These are phyloP conservation scores for Fusarium metavorans DNA, from an alignment of 2,329 filamentous ascomycete species.

Conservation along the genomic window DNA sequence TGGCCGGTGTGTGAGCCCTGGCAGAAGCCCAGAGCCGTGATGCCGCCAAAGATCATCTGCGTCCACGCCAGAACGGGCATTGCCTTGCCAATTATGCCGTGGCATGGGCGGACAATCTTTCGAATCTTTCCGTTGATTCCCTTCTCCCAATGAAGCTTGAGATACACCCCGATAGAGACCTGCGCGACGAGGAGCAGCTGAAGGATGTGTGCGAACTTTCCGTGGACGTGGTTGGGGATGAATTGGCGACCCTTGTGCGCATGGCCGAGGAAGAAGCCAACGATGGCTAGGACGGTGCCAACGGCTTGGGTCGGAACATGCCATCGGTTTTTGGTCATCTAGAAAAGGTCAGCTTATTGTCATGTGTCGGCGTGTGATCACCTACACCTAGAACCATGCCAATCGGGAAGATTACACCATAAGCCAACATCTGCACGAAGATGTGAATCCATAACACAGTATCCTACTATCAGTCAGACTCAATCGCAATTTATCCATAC, in stretches of 20 bases:
- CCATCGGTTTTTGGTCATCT: conserved; percentile 92
- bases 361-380: conserved; percentile 24
- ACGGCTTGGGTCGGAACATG: conserved; percentile 89
- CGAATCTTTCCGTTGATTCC: conserved; percentile 85
- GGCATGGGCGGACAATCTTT: conserved; percentile 75
- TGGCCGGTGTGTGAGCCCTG: conserved; percentile 91
- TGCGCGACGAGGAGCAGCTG: conserved; percentile 85
- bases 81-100: conserved; percentile 86
- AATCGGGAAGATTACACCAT: conserved; percentile 91
- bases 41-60: conserved; percentile 96
- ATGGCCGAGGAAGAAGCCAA: conserved; percentile 93
- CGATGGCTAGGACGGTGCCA: conserved; percentile 79
- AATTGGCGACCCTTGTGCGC: conserved; percentile 91
- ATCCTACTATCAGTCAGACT: conserved; percentile 67
- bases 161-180: conserved; percentile 83
- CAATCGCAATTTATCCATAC: neutral
- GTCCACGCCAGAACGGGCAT: conserved; percentile 90
- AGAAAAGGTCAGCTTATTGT: conserved; percentile 20
- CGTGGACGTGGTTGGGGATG: conserved; percentile 78
- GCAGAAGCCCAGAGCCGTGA: conserved; percentile 92
- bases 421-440: conserved; percentile 85
- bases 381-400: conserved; percentile 95
- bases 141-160: conserved; percentile 89
- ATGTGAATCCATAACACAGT: conserved; percentile 94
- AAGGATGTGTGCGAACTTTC: conserved; percentile 81